Evolutionary conservation across 768 basidiomycete species (phyloP), one percentile per base, ranked within the genome.

Genomic region (Hypsizygus marmoreus): DNA sequence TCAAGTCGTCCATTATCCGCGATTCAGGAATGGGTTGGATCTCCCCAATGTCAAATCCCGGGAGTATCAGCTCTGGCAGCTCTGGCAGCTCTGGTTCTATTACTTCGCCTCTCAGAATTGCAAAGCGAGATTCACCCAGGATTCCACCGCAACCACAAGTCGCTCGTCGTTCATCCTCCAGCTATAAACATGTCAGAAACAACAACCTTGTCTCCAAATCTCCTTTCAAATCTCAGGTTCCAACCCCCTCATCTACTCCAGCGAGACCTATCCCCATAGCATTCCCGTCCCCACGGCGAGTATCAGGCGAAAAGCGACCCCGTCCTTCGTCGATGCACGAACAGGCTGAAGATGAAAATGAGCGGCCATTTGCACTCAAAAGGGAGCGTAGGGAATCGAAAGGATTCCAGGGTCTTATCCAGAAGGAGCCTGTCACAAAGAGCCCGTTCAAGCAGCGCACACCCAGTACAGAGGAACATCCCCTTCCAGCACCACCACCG

Each of bases 131-230:
- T 44, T 71, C 74, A 34, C 71, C 75, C 20, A 64, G 67, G 40
- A 23, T 24, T 25, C 64, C 69, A 4, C 69, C 71, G 16, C 75
- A 70, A 35, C 71, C 80, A 34, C 63, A 68, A n/a, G 66, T 90
- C 34, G 81, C 83, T 37, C 81, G 90, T 24, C 78, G 90, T 32
- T 75, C 80, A 12, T 90, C 88, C 6, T 84, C 82, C 31, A 90
- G 87, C 64, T 92, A 85, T 68, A 84, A 79, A 53, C 89, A 89
- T 64, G 77, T 91, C 53, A 78, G 76, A 57, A 84, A 72, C 56
- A 88, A 83, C 62, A 83, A 86, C 60, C 82, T 91, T 45, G 91
- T 93, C 13, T 83, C 86, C 22, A 91, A 91, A 55, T 93, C 91
- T 9, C 90, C 90, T 8, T 93, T 93, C 72, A 88, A 86, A 57